Evolutionary conservation across 2,329 filamentous ascomycete species (phyloP), one percentile per base, ranked within the genome.

Genomic region (Cryphonectria radicalis): DNA sequence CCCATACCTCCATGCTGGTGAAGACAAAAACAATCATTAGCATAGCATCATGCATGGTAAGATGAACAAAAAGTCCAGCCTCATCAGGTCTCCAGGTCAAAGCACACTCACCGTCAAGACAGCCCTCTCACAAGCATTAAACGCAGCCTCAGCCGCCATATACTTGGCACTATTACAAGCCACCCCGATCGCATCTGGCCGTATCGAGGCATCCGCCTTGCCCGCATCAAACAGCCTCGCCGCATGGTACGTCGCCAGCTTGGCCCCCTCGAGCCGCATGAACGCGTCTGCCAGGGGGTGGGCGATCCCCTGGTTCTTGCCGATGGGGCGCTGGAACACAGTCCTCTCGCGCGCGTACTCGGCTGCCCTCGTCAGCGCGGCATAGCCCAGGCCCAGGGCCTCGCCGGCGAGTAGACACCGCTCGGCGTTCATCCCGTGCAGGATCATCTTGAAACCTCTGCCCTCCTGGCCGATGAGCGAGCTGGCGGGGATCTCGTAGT

Each of bases 371-470:
- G 84, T 82, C 40, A 90, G 81, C 13, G 89, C 93, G 0, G 90
- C 92, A 76, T 96, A 96, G 0, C 93, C 93, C 0, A 97, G 82
- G 0, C 93, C 93, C 0, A 96, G 84, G 0, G 93, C 93, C 81
- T 96, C 93, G 35, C 93, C 93, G 0, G 92, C 93, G 0, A 94
- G 82, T 0, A 94, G 85, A 77, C 92, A 93, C 2, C 92, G 85
- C 79, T 94, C 92, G 0, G 92, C 92, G 74, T 94, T 94, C 91
- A 94, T 93, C 2, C 92, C 92, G 76, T 93, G 91, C 35, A 94
- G 86, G 67, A 94, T 88, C 69, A 94, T 91, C 76, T 90, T 91
- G 84, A 97, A 97, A 0, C 94, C 93, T 70, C 92, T 86, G 6
- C 90, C 90, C 78, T 96, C 92, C 43, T 87, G 78, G 0, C 93